Evolutionary conservation across 768 basidiomycete genomes (phyloP), one percentile per base, ranked within the genome.

Genomic region (Amyloporia xantha): DNA sequence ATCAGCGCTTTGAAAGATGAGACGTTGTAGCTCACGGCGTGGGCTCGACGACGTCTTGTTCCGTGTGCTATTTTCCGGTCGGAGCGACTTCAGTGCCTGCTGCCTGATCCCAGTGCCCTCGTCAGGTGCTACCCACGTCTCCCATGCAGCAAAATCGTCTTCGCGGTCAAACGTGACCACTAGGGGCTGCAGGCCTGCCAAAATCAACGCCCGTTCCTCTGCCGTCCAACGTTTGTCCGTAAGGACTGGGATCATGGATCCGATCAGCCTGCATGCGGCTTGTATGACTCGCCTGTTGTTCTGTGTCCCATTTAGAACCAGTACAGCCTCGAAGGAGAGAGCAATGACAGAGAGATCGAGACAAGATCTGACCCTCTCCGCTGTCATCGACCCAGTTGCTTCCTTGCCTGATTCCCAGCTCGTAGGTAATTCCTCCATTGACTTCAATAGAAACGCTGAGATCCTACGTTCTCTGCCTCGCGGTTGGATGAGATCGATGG

Each of bases 301-400:
- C 21, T 73, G 68, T 2, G 72, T 78, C 13, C 87, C 88, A 48
- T 88, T 91, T 44, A 81, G 55, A 6, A 74, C 59, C 6, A 92
- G 73, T 1, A 79, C 56, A 2, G 78, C 76, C 61, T 92, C 85
- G 57, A 89, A 94, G 28, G 71, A 70, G 2, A 96, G 65, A 2
- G 82, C 77, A 1, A 71, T 68, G 6, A 90, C 71, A 4, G 81
- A 78, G 25, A 84, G 64, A 60, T 97, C 92, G 46, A 96, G 58
- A 3, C 78, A 71, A 25, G 75, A 72, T 19, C 91, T 80, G 3
- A 83, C 73, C 40, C 71, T 73, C 61, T 89, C 89, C 0, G 78
- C 79, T 5, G 77, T 78, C 20, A 74, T 71, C 50, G 70, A 69
- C 11, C 56, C 52, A 24, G 54, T 55, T 5, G 48, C 59, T 12